phyloP scores from a whole-genome alignment of 2,329 filamentous ascomycete genomes.

The Fusarium sarcochroum region DNA sequence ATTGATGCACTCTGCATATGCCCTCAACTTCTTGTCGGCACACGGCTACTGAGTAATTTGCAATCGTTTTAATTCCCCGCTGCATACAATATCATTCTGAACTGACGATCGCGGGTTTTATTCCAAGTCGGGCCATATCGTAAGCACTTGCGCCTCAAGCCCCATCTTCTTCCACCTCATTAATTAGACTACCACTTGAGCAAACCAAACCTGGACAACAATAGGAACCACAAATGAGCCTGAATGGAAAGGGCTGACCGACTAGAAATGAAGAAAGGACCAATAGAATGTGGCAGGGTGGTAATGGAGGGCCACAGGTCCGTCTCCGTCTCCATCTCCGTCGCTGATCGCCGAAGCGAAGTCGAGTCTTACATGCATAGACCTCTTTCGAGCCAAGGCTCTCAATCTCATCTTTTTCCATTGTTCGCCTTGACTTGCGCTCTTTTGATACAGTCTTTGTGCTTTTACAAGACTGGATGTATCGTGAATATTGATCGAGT shows the following conservation, averaged over 20 bases:
- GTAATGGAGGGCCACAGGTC: slow-evolving; percentile 3
- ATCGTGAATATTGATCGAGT: not conserved
- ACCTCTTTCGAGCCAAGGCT: slow-evolving; percentile 29
- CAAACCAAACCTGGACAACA: slow-evolving; percentile 9
- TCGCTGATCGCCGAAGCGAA: slow-evolving; percentile 12
- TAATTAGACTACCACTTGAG: slow-evolving; percentile 1
- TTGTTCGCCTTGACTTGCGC: slow-evolving; percentile 9
- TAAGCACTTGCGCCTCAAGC: slow-evolving; percentile 33
- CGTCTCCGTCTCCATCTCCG: not conserved
- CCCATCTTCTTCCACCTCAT: slow-evolving; percentile 16
- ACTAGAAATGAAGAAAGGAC: not conserved
- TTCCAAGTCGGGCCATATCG: slow-evolving; percentile 22
- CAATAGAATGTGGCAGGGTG: slow-evolving; percentile 10
- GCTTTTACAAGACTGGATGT: not conserved
- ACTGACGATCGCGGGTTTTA: slow-evolving; percentile 17
- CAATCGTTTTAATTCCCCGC: slow-evolving; percentile 4
- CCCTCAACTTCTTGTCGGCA: no score
- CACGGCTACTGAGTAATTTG: no score
- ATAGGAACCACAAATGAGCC: slow-evolving; percentile 14
- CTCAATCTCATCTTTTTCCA: slow-evolving; percentile 29
- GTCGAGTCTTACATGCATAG: slow-evolving; percentile 41
- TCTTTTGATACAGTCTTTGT: not conserved
- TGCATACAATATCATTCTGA: no score
- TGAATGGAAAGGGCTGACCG: not conserved
- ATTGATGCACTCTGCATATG: no score